Evolutionary conservation across 306 rosid genomes (phyloP).

Genomic region (Quercus parvula): DNA sequence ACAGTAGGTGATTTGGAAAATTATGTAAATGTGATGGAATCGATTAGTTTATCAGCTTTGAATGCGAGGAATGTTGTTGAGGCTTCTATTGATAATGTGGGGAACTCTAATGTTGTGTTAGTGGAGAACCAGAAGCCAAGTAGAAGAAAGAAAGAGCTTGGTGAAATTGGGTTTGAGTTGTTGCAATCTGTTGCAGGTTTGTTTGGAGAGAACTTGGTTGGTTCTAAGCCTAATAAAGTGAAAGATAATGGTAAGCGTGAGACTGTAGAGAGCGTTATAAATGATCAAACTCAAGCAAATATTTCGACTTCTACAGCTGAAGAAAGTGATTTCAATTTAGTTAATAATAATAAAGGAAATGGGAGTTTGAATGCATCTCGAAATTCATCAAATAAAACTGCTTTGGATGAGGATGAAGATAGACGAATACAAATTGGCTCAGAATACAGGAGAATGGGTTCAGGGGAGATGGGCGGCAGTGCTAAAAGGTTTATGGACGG

Average conservation of each 20-base stretch:
- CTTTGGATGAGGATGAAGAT: slow-evolving; percentile 28
- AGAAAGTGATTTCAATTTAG: slow-evolving; percentile 29
- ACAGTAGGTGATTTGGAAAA: slow-evolving; percentile 55
- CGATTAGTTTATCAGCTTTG: slow-evolving; percentile 34
- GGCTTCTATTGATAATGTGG: slow-evolving; percentile 42
- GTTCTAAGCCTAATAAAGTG: slow-evolving; percentile 43
- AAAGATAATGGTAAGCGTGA: slow-evolving; percentile 44
- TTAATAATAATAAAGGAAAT: slow-evolving; percentile 23
- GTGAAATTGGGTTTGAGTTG: slow-evolving; percentile 52
- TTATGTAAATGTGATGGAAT: slow-evolving; percentile 47
- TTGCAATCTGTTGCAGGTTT: slow-evolving; percentile 54
- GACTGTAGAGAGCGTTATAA: slow-evolving; percentile 17
- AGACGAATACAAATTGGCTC: slow-evolving; percentile 26
- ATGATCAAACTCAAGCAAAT: slow-evolving; percentile 35
- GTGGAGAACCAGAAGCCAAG: slow-evolving; percentile 48
- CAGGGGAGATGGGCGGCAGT: slow-evolving; percentile 26
- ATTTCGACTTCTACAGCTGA: slow-evolving; percentile 22
- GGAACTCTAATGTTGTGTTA: slow-evolving; percentile 31
- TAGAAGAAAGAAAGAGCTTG: slow-evolving; percentile 59
- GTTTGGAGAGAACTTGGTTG: slow-evolving; percentile 49
- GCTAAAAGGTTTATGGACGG: slow-evolving; percentile 17
- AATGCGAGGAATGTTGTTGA: slow-evolving; percentile 46
- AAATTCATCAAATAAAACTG: slow-evolving; percentile 22
- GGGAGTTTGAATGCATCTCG: slow-evolving; percentile 29
- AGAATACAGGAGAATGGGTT: slow-evolving; percentile 26